phyloP scores from a whole-genome alignment of 2,329 filamentous ascomycete species.

The Elsinoe perseae region DNA sequence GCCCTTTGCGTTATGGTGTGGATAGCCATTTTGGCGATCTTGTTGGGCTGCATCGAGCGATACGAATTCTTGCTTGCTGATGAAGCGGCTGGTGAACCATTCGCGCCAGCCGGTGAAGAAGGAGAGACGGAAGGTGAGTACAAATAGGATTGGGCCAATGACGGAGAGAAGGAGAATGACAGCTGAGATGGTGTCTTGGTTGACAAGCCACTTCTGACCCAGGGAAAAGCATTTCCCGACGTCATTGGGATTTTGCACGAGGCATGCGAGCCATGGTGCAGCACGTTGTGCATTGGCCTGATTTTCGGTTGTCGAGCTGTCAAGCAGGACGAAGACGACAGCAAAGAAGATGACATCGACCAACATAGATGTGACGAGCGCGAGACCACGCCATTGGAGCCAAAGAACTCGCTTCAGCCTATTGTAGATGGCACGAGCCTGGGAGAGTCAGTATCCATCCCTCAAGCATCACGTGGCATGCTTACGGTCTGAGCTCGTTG shows the following conservation, averaged over 20 bases:
- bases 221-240: slow-evolving; percentile 58
- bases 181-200: slow-evolving; percentile 67
- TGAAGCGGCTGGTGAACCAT: slow-evolving; percentile 44
- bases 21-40: slow-evolving; percentile 12
- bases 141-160: slow-evolving; percentile 71
- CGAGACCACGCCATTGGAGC: slow-evolving; percentile 90
- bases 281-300: slow-evolving; percentile 51
- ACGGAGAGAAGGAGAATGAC: slow-evolving; percentile 76
- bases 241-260: slow-evolving; percentile 51
- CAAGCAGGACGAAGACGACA: slow-evolving; percentile 80
- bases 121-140: slow-evolving; percentile 74
- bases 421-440: slow-evolving; percentile 75
- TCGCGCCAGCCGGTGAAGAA: slow-evolving; percentile 81
- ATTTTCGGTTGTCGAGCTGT: slow-evolving; percentile 57
- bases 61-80: slow-evolving; percentile 70
- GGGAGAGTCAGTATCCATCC: neutral
- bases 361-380: slow-evolving; percentile 82
- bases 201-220: slow-evolving; percentile 58
- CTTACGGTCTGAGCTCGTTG: slow-evolving; percentile 59
- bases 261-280: slow-evolving; percentile 62
- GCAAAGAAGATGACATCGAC: slow-evolving; percentile 91
- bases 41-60: slow-evolving; percentile 61
- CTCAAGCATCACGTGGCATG: neutral
- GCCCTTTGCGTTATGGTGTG: slow-evolving; percentile 21
- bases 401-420: slow-evolving; percentile 78